Conservation (phyloP, 1,284 basidiomycete genomes). For the Rugosomyces carneus region DNA sequence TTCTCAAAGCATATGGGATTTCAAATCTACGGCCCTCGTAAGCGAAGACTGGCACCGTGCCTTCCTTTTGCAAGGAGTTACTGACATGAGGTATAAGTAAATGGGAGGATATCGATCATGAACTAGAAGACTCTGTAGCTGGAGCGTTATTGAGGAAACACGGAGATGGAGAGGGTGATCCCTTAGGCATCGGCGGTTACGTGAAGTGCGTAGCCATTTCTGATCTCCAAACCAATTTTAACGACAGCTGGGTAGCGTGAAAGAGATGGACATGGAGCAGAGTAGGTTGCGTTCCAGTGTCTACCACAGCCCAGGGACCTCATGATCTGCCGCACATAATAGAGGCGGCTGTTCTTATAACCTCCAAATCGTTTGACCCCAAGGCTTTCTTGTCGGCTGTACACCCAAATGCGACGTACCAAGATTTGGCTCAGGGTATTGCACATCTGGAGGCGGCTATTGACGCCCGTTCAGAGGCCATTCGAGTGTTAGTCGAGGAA, state of each 20-base stretch:
- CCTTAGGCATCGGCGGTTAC: conserved; percentile 56
- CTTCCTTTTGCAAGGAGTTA: not conserved
- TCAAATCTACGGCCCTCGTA: conserved; percentile 66
- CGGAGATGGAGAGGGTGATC: conserved; percentile 57
- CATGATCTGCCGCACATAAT: conserved; percentile 3
- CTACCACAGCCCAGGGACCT: not conserved
- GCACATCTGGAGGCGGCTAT: conserved; percentile 68
- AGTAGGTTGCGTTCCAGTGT: conserved; percentile 53
- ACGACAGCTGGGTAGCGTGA: conserved; percentile 36
- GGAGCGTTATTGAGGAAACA: conserved; percentile 48
- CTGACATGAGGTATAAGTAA: conserved; percentile 30
- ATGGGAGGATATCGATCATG: conserved; percentile 80
- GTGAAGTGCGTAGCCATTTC: conserved; percentile 48
- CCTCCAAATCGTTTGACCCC: conserved; percentile 94
- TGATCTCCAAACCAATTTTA: conserved; percentile 2
- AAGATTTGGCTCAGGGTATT: conserved; percentile 80
- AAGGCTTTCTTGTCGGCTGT: conserved; percentile 89
- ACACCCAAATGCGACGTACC: conserved; percentile 94
- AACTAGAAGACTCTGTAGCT: conserved; percentile 61
- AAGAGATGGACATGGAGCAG: conserved; percentile 66
- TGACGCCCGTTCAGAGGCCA: conserved; percentile 87
- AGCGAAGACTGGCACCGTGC: conserved; percentile 13
- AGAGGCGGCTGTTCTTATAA: conserved; percentile 79
- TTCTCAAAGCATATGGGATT: conserved; percentile 72
- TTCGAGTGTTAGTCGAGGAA: conserved; percentile 92